Evolutionary conservation across 2,329 filamentous ascomycete species (phyloP), one percentile per base, ranked within the genome.

Genomic region (Botrytis pseudocinerea): DNA sequence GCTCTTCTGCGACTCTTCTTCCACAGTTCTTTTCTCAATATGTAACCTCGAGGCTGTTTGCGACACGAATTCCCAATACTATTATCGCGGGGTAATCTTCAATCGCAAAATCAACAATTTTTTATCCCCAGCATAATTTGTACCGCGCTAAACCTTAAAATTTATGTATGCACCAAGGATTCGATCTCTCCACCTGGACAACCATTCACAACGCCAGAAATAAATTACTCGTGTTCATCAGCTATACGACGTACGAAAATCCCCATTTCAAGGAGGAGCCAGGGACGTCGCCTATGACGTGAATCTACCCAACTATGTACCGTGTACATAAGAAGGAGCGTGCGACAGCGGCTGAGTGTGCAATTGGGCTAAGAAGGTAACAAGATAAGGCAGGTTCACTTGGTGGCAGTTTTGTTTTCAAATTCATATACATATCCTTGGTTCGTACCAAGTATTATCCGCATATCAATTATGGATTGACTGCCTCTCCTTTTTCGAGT

Each of bases 41-140:
- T 18, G 28, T 22, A 20, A 14, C n/a, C 64, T 66, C 25, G 5
- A 54, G 25, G 35, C 25, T 18, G 10, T 12, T 8, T 42, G 38
- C 51, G 51, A 66, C 63, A 66, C 14, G 38, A n/a, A 54, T 35
- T 59, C 51, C 51, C 8, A 57, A 48, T 20, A 18, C 38, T 40
- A 40, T 28, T 6, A 66, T 66, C 14, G 64, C 35, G 64, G 64
- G 64, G 64, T 66, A 14, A 63, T 18, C 32, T 25, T 54, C 16
- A 38, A 40, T 54, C 32, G 61, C 61, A 64, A 64, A 64, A 44
- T 35, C 40, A 38, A n/a, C 60, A 62, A 62, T 63, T 18, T 65
- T 66, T 66, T 66, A 66, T 66, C 46, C 46, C 35, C 32, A 28
- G 64, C 64, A 66, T 66, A 54, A 66, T 28, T 64, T 10, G 25